Conservation (phyloP, 495 filamentous ascomycete genomes). For the Neurospora tetraspora region DNA sequence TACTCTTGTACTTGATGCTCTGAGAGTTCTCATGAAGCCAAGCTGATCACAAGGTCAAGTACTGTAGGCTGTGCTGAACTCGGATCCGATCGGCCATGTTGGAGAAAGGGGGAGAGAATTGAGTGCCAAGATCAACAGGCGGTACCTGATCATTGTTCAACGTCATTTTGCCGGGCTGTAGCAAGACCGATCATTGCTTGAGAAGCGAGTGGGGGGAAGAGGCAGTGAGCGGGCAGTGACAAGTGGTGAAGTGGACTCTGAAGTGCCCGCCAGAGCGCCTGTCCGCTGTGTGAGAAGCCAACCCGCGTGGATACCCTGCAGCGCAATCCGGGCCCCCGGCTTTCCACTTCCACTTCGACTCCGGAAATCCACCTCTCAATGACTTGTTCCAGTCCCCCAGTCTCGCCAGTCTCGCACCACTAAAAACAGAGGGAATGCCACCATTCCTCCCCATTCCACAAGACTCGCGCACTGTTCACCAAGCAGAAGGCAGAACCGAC, state of each 20-base stretch:
- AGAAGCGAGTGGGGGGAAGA: not conserved
- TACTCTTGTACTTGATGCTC: not conserved
- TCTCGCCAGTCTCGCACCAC: not conserved
- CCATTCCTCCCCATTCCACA: not conserved
- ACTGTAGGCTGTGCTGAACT: not conserved
- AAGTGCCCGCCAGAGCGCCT: not conserved
- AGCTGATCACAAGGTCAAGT: not conserved
- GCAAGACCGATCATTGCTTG: not conserved
- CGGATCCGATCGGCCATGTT: not conserved
- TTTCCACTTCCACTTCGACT: not conserved
- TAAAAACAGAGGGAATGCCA: not conserved
- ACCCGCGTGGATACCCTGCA: not conserved
- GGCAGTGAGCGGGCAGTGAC: not conserved
- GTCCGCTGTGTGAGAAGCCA: too few relatives aligned
- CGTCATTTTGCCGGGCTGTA: not conserved
- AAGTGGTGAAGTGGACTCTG: not conserved
- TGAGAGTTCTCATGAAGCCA: not conserved
- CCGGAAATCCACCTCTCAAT: not conserved
- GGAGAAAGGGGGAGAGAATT: not conserved
- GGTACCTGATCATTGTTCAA: not conserved
- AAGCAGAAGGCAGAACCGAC: not conserved
- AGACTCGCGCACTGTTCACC: not conserved
- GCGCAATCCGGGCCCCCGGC: not conserved
- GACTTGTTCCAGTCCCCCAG: not conserved
- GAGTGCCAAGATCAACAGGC: not conserved